These are phyloP conservation scores for Globisporangium mamillatum DNA, from an alignment of 352 stramenopile species.

Conservation along the genomic window DNA sequence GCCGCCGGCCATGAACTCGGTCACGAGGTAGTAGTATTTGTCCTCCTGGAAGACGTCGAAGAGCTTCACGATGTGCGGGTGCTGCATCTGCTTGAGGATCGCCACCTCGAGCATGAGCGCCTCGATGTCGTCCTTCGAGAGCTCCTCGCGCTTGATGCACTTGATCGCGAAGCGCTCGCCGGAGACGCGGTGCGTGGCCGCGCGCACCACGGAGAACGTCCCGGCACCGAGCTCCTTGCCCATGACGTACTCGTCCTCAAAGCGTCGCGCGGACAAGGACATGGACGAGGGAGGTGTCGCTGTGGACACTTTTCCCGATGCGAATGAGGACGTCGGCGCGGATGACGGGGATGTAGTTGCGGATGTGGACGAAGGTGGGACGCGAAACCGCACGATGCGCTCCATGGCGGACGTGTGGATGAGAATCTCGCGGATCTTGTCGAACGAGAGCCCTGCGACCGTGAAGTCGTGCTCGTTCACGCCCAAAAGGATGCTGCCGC, in stretches of 20 bases:
- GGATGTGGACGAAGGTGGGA: slow-evolving; percentile 34
- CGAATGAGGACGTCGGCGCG: not conserved
- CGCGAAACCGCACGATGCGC: slow-evolving; percentile 63
- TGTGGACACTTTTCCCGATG: not conserved
- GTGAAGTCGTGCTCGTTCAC: slow-evolving; percentile 77
- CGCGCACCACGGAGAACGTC: slow-evolving; percentile 57
- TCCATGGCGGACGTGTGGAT: slow-evolving; percentile 54
- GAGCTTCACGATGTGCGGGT: slow-evolving; percentile 87
- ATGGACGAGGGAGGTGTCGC: not conserved
- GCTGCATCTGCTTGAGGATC: slow-evolving; percentile 82
- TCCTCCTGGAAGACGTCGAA: slow-evolving; percentile 91
- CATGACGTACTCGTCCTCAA: slow-evolving; percentile 65
- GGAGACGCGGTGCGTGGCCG: slow-evolving; percentile 44
- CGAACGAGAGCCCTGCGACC: slow-evolving; percentile 43
- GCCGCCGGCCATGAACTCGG: slow-evolving; percentile 91
- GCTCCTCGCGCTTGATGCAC: slow-evolving; percentile 44
- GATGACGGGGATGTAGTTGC: not conserved
- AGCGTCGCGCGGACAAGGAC: slow-evolving; percentile 24
- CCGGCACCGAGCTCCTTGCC: slow-evolving; percentile 53
- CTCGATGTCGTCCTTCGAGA: slow-evolving; percentile 52
- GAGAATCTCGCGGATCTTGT: slow-evolving; percentile 71
- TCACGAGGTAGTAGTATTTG: slow-evolving; percentile 96
- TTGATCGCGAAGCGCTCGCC: slow-evolving; percentile 60
- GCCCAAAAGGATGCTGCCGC: slow-evolving; percentile 52
- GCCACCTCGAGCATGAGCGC: slow-evolving; percentile 78